Percentiles rank a stretch among this genome's conserved stretches.
These are phyloP conservation scores for Crucibulum laeve DNA, from an alignment of 768 basidiomycete species.

Conservation along the genomic window DNA sequence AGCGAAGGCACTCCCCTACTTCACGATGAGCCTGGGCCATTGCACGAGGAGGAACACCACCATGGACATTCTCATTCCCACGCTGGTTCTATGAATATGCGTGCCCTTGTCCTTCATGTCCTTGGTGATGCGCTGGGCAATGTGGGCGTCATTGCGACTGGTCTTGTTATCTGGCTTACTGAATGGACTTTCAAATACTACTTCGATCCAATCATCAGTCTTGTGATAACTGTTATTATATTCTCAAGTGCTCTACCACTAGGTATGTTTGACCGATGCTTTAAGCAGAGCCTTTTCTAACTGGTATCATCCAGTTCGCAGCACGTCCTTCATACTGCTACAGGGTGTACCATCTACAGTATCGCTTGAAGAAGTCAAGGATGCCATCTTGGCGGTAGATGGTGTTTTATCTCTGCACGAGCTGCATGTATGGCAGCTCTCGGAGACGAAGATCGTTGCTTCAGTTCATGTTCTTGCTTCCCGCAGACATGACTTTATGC, in stretches of 20 bases:
- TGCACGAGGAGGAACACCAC: slow-evolving; percentile 8
- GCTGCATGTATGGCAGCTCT: slow-evolving; percentile 96
- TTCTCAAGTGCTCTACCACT: slow-evolving; percentile 94
- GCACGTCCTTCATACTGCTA: slow-evolving; percentile 90
- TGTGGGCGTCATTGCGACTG: slow-evolving; percentile 94
- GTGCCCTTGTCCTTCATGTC: slow-evolving; percentile 90
- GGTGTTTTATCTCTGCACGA: slow-evolving; percentile 91
- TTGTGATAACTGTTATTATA: slow-evolving; percentile 94
- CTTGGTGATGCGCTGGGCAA: slow-evolving; percentile 97
- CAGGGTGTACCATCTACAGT: slow-evolving; percentile 92
- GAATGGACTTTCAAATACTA: slow-evolving; percentile 84
- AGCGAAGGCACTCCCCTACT: slow-evolving; percentile 47
- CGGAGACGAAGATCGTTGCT: slow-evolving; percentile 91
- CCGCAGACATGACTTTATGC: slow-evolving; percentile 86
- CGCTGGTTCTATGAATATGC: slow-evolving; percentile 94
- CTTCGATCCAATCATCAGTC: slow-evolving; percentile 89
- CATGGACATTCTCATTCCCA: slow-evolving; percentile 30
- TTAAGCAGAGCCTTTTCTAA: neutral
- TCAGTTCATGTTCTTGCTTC: slow-evolving; percentile 92
- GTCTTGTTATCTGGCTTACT: slow-evolving; percentile 90
- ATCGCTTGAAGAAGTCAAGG: slow-evolving; percentile 83
- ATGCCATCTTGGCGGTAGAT: slow-evolving; percentile 74
- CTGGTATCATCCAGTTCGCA: slow-evolving; percentile 51
- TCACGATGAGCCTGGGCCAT: slow-evolving; percentile 9
- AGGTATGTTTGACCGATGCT: slow-evolving; percentile 42